phyloP scores from a whole-genome alignment of 225 moss, liverwort and hornwort species.

The Sphagnum contortum region DNA sequence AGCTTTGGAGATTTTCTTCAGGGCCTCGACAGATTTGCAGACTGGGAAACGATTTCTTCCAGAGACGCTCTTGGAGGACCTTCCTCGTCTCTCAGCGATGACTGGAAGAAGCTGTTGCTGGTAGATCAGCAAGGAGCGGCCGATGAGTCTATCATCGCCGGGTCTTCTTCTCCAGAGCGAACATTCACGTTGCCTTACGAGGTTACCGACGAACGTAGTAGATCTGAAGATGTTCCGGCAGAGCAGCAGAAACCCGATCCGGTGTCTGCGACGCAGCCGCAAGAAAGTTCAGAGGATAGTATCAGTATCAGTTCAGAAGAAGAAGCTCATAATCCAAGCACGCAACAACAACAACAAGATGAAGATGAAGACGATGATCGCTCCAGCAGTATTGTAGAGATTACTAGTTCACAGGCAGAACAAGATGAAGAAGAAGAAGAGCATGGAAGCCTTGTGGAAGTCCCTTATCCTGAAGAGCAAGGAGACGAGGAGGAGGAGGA shows the following conservation, averaged over 20 bases:
- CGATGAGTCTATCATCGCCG: slow-evolving; percentile 8
- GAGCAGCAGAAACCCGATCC: too few species aligned
- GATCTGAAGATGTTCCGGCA: too few species aligned
- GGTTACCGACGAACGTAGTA: too few species aligned
- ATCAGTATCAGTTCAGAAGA: too few species aligned
- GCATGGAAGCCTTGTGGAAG: slow-evolving; percentile 5
- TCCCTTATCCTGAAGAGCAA: slow-evolving; percentile 17
- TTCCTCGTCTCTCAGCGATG: background rate
- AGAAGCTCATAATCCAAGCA: too few species aligned
- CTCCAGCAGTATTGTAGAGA: slow-evolving; percentile 14
- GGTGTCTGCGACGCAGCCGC: too few species aligned
- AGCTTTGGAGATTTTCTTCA: too few species aligned
- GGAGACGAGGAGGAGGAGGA: slow-evolving; percentile 24
- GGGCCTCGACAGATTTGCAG: slow-evolving; percentile 30
- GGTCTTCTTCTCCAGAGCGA: slow-evolving; percentile 12
- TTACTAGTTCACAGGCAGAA: too few species aligned
- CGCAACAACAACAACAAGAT: background rate
- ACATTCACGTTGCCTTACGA: background rate
- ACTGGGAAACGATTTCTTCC: slow-evolving; percentile 41
- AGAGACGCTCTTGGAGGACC: slow-evolving; percentile 27
- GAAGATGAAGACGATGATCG: slow-evolving; percentile 18
- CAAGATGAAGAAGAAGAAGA: too few species aligned
- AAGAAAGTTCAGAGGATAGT: too few species aligned
- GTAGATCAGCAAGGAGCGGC: background rate
- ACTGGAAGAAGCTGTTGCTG: slow-evolving; percentile 11